Evolutionary conservation across 768 basidiomycete species (phyloP).

Genomic region (Trametes gibbosa): DNA sequence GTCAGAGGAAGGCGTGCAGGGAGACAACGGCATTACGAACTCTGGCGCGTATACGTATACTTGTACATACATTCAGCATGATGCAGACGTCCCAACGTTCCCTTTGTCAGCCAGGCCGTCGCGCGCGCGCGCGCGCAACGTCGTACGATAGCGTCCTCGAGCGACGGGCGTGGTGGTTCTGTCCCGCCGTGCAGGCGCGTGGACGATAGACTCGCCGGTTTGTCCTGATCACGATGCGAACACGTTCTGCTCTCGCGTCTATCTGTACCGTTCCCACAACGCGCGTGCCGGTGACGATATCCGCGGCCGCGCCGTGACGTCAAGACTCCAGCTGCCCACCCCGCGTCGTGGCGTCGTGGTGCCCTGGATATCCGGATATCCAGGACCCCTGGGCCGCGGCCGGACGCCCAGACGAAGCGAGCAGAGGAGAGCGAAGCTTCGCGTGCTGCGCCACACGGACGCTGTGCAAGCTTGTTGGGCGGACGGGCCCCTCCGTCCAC

Average conservation of each 20-base stretch:
- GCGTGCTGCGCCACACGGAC: not conserved
- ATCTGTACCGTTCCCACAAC: not conserved
- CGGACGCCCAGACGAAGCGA: not conserved
- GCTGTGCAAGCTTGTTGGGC: conserved; percentile 4
- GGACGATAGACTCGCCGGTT: not conserved
- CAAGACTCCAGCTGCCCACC: not conserved
- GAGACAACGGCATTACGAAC: not conserved
- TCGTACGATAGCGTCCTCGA: not conserved
- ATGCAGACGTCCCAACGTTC: not conserved
- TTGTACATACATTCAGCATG: conserved; percentile 10
- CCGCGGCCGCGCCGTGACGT: not conserved
- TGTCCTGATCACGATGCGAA: not conserved
- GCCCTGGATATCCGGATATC: not conserved
- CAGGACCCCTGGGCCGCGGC: too few species aligned
- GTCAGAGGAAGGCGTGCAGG: not conserved
- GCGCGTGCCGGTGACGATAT: not conserved
- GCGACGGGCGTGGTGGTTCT: conserved; percentile 4
- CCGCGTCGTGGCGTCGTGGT: not conserved
- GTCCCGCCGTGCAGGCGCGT: not conserved
- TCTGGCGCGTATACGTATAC: conserved; percentile 5
- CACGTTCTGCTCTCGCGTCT: conserved; percentile 4
- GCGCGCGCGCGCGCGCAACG: not conserved
- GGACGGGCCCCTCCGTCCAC: not conserved
- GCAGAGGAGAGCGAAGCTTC: too few species aligned
- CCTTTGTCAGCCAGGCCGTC: not conserved